A percentile compares a stretch with the other conserved stretches of the same genome.
These are phyloP conservation scores for Thermothielavioides terrestris DNA, from an alignment of 495 filamentous ascomycete species.

Conservation along the genomic window DNA sequence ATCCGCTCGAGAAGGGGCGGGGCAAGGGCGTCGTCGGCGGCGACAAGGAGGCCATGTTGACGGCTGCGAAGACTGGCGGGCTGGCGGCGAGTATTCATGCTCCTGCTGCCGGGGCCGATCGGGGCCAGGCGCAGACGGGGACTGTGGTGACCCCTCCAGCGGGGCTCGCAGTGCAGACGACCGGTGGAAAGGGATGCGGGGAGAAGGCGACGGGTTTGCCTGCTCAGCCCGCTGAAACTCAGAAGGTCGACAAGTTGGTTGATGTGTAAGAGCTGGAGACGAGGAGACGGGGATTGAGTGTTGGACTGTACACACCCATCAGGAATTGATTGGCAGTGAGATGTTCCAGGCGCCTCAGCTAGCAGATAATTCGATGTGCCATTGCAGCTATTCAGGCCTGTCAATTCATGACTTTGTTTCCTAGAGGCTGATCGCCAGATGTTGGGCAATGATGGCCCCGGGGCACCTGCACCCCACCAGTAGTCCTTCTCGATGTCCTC, in stretches of 20 bases:
- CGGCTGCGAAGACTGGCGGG: background rate
- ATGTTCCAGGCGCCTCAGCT: too few species aligned
- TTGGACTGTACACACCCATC: too few species aligned
- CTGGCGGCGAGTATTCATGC: background rate
- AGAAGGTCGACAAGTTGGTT: background rate
- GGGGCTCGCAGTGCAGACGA: too few species aligned
- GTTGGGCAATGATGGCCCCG: background rate
- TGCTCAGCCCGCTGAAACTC: background rate
- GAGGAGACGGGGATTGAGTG: background rate
- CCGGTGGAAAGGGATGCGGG: background rate
- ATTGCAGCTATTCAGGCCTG: too few species aligned
- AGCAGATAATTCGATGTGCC: too few species aligned
- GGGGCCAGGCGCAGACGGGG: background rate
- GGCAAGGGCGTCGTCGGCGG: background rate
- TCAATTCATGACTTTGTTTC: background rate
- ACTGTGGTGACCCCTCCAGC: too few species aligned
- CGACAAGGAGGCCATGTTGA: background rate
- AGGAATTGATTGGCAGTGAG: too few species aligned
- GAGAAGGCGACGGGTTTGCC: background rate
- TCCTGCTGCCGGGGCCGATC: background rate
- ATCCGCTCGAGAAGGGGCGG: background rate
- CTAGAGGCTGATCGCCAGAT: too few species aligned
- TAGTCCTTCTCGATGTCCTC: background rate
- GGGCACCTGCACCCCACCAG: too few species aligned
- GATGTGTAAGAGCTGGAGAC: background rate